phyloP scores from a whole-genome alignment of 2,329 filamentous ascomycete species.

The Sporothrix sp. region DNA sequence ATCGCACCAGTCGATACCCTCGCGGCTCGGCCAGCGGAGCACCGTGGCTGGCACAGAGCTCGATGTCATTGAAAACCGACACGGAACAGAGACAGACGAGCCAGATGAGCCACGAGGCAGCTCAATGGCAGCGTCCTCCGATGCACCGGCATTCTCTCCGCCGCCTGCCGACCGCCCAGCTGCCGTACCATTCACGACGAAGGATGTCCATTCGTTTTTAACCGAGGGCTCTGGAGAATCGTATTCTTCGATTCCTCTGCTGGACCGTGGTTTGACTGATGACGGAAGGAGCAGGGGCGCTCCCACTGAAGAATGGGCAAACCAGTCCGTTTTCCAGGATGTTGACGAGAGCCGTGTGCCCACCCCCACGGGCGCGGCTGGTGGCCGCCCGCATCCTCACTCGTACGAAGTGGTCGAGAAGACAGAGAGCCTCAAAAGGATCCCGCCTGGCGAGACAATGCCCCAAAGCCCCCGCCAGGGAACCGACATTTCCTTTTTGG shows the following conservation, averaged over 20 bases:
- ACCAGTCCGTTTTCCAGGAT: conserved; percentile 45
- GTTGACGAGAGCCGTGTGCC: conserved; percentile 24
- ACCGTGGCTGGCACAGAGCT: neutral
- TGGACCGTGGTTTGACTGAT: conserved; percentile 56
- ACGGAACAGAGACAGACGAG: neutral
- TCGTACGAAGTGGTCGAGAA: conserved; percentile 48
- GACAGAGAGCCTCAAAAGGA: conserved; percentile 41
- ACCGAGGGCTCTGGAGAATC: conserved; percentile 60
- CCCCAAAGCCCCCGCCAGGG: conserved; percentile 21
- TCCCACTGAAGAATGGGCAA: conserved; percentile 40
- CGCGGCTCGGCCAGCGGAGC: neutral
- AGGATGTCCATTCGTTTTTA: conserved; percentile 38
- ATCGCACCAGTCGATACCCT: neutral
- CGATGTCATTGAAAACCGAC: neutral
- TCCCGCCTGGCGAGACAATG: conserved; percentile 28
- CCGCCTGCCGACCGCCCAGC: conserved; percentile 1
- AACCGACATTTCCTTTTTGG: conserved; percentile 35
- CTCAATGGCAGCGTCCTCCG: conserved; percentile 12
- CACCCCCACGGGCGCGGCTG: conserved; percentile 16
- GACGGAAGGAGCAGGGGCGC: conserved; percentile 34
- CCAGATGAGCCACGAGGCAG: neutral
- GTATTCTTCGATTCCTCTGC: conserved; percentile 65
- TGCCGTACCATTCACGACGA: conserved; percentile 20
- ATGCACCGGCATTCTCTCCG: conserved; percentile 1
- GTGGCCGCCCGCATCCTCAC: conserved; percentile 25